These are phyloP conservation scores for Globisporangium solare DNA, from an alignment of 352 stramenopile species.

Conservation along the genomic window DNA sequence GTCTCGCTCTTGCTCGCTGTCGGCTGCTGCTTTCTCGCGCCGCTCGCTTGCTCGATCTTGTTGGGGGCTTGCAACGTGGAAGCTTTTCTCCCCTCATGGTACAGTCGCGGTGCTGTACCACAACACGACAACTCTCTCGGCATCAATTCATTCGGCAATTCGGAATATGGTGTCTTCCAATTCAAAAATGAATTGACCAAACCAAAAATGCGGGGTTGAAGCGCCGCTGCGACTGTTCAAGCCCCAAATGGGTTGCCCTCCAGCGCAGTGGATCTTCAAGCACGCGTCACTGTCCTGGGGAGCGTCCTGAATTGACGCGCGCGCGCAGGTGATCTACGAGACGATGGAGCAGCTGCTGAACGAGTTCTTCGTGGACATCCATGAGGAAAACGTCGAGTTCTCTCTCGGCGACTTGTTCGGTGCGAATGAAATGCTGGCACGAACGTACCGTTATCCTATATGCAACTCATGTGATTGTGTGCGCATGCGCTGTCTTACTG, in stretches of 20 bases:
- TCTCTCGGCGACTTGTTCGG: conserved; percentile 74
- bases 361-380: conserved; percentile 65
- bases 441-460: not conserved
- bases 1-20: not conserved
- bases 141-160: not conserved
- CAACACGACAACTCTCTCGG: not conserved
- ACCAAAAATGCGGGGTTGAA: too few relatives aligned
- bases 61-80: not conserved
- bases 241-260: too few relatives aligned
- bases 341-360: conserved; percentile 45
- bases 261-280: too few relatives aligned
- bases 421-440: conserved; percentile 12
- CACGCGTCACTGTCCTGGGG: too few relatives aligned
- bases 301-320: too few relatives aligned
- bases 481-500: not conserved
- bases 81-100: not conserved
- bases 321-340: conserved; percentile 40
- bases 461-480: too few relatives aligned
- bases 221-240: too few relatives aligned
- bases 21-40: not conserved
- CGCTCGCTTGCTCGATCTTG: not conserved
- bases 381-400: conserved; percentile 52
- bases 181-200: too few relatives aligned
- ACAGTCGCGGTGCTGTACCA: not conserved
- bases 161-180: too few relatives aligned